These are phyloP conservation scores for Pythium diclinum DNA, from an alignment of 352 stramenopile genomes.

Conservation along the genomic window DNA sequence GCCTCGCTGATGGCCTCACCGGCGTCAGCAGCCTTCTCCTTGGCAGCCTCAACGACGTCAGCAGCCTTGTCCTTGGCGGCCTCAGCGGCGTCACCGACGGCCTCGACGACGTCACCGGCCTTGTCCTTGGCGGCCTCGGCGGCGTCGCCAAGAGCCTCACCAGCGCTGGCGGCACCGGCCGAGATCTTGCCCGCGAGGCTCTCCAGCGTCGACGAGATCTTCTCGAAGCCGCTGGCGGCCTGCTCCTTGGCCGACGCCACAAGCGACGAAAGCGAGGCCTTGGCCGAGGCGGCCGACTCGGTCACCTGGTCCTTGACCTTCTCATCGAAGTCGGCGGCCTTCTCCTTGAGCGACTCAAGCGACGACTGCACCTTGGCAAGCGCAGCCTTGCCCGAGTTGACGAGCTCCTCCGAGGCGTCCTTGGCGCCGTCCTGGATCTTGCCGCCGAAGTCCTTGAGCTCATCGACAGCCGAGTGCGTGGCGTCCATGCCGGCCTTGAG, in stretches of 20 bases:
- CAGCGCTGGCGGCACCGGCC: constrained; percentile 22
- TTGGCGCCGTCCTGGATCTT: constrained; percentile 53
- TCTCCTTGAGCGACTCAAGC: constrained; percentile 42
- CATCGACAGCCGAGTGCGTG: constrained; percentile 60
- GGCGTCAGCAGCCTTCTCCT: constrained; percentile 33
- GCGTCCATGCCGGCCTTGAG: constrained; percentile 61
- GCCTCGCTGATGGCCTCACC: constrained; percentile 36
- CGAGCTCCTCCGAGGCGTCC: constrained; percentile 40
- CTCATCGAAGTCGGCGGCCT: constrained; percentile 60
- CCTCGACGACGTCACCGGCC: constrained; percentile 45
- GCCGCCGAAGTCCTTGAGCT: constrained; percentile 56
- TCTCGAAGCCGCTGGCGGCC: constrained; percentile 50
- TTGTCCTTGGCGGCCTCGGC: constrained; percentile 46
- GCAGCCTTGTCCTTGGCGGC: constrained; percentile 35
- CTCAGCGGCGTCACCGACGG: constrained; percentile 34
- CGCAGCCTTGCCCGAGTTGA: constrained; percentile 50
- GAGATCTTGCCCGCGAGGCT: constrained; percentile 25
- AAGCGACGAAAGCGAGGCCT: constrained; percentile 45
- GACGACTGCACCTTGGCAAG: constrained; percentile 32
- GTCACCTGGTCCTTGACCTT: constrained; percentile 27
- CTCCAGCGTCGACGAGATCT: constrained; percentile 49
- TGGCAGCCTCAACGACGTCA: constrained; percentile 39
- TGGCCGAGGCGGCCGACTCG: constrained; percentile 45
- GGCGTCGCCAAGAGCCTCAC: constrained; percentile 35
- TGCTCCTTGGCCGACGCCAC: constrained; percentile 47